Percentiles rank a stretch among this genome's conserved stretches.
Evolutionary conservation across 2,329 filamentous ascomycete species (phyloP).

Genomic region (Xenoacremonium recifei): DNA sequence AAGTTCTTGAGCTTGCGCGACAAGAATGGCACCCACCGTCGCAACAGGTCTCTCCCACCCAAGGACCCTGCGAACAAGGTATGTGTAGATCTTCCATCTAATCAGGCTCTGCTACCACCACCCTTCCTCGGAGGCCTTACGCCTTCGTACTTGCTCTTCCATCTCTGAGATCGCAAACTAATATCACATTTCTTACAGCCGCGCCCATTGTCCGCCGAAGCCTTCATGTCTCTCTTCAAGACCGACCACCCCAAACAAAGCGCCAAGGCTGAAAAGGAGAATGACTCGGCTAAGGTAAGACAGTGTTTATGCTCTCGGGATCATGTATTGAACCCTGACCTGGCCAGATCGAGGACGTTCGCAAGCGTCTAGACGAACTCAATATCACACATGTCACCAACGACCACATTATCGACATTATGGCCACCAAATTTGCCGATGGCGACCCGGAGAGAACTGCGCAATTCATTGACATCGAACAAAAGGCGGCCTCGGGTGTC

Average conservation of each 20-base stretch:
- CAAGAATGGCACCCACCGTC: slow-evolving; percentile 54
- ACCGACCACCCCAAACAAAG: slow-evolving; percentile 55
- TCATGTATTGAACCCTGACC: slow-evolving; percentile 12
- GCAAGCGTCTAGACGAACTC: slow-evolving; percentile 39
- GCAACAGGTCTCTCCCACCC: slow-evolving; percentile 55
- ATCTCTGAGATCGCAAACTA: slow-evolving; percentile 11
- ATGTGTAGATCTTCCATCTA: slow-evolving; percentile 15
- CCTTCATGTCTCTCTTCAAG: slow-evolving; percentile 64
- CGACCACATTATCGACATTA: slow-evolving; percentile 57
- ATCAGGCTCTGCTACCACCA: not conserved
- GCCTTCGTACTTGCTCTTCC: too few species aligned
- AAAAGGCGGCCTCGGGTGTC: slow-evolving; percentile 77
- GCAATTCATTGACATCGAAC: slow-evolving; percentile 73
- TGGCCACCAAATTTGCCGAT: slow-evolving; percentile 61
- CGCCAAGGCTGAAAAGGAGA: slow-evolving; percentile 44
- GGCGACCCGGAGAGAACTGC: slow-evolving; percentile 73
- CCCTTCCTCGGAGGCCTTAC: slow-evolving; percentile 5
- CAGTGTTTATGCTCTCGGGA: slow-evolving; percentile 1
- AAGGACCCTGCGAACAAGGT: slow-evolving; percentile 43
- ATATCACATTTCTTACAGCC: slow-evolving; percentile 34
- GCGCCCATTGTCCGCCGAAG: slow-evolving; percentile 54
- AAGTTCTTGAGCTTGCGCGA: slow-evolving; percentile 72
- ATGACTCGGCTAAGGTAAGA: slow-evolving; percentile 39
- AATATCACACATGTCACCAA: slow-evolving; percentile 47
- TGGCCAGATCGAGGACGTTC: slow-evolving; percentile 41